phyloP scores from a whole-genome alignment of 2,329 filamentous ascomycete genomes.

The Incumbomyces lentus region DNA sequence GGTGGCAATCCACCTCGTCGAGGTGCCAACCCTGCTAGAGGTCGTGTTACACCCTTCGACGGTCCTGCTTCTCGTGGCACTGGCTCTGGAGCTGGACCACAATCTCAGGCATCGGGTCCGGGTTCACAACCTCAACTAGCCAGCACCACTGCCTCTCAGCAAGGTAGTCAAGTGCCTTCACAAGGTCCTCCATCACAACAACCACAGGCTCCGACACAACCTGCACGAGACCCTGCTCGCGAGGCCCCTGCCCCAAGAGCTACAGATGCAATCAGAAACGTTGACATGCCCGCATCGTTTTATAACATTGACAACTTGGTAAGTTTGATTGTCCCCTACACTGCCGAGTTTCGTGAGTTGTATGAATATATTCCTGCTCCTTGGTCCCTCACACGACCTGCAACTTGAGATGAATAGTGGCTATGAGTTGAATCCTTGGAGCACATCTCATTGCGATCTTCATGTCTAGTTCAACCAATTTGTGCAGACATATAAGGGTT shows the following conservation, averaged over 20 bases:
- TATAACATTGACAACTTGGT: conserved; percentile 21
- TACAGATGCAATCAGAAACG: conserved; percentile 19
- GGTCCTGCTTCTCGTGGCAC: conserved; percentile 20
- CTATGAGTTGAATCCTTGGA: no score
- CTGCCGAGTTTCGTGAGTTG: no score
- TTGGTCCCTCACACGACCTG: no score
- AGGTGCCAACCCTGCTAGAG: conserved; percentile 25
- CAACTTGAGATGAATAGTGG: no score
- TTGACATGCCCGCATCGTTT: conserved; percentile 20
- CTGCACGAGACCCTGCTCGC: conserved; percentile 16
- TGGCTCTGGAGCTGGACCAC: conserved; percentile 12
- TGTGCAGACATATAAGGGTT: no score
- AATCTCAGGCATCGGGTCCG: conserved; percentile 12
- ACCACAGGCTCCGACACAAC: conserved; percentile 9
- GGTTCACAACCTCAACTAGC: conserved; percentile 9
- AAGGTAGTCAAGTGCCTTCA: conserved; percentile 5
- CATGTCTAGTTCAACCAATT: no score
- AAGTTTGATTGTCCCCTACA: conserved; percentile 8
- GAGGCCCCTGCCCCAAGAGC: conserved; percentile 10
- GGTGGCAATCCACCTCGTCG: conserved; percentile 27
- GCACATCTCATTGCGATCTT: no score
- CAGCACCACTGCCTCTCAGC: conserved; percentile 4
- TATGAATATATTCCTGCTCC: no score
- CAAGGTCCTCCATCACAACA: conserved; percentile 7
- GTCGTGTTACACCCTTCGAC: conserved; percentile 12